Evolutionary conservation across 805 yeast species (phyloP), one percentile per base, ranked within the genome.

Genomic region (Torulaspora franciscae): DNA sequence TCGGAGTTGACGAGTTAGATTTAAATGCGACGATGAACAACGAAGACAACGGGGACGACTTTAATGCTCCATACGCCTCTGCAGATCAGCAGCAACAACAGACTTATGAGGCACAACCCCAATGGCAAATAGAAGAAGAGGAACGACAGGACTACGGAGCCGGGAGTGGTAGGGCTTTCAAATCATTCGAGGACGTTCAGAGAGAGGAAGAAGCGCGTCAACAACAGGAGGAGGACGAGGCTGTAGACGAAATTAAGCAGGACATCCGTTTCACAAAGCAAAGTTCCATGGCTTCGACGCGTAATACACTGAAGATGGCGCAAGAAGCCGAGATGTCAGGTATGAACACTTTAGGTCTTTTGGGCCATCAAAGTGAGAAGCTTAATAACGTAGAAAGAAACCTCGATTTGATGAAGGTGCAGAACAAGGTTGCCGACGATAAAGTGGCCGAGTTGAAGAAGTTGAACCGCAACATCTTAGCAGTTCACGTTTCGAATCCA

Each of bases 331-430:
- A 83, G 58, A 77, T 76, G 48, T 72, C 83, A 5, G 91, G 88
- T 29, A 71, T 81, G 50, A 90, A 91, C 61, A 84, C 97, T 0
- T 67, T 91, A 50, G 97, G 96, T 24, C 79, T 87, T 79, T 74
- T 93, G 39, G 99, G 99, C 22, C 78, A 90, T n/a, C 98, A 93
- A 65, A 81, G 93, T 46, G 96, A 89, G 61, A 74, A 87, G 39
- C 71, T 93, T 51, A 85, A 83, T 63, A 80, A 79, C 57, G 81
- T 90, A 15, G 96, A 93, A 61, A 78, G 79, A 52, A 82, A 82
- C 52, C 69, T 91, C 54, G 78, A 85, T 43, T 68, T 85, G 43
- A 87, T 95, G 42, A 84, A 81, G 47, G 82, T 87, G 3, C 96
- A 89, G 62, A 85, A 86, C 47, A 72, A 80, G 54, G 77, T 85